Percentiles rank a stretch among this genome's conserved stretches.
phyloP scores from a whole-genome alignment of 495 filamentous ascomycete species.

The Podospora anserina region DNA sequence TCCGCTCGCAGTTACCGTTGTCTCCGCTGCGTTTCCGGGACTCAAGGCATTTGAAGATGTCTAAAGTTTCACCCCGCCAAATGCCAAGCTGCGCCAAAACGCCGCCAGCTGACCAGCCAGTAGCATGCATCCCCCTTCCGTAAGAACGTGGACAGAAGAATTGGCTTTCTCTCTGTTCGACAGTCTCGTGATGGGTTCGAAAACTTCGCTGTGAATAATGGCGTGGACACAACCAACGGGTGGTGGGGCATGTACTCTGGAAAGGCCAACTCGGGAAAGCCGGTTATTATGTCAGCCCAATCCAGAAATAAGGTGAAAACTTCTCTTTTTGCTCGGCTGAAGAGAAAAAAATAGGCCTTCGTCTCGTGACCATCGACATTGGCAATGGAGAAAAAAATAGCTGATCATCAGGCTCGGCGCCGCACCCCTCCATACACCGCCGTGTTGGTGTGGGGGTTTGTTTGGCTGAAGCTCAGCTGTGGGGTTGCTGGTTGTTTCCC shows the following conservation, averaged over 20 bases:
- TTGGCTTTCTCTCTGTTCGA: not conserved
- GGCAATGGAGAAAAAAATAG: not conserved
- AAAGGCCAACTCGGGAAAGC: constrained; percentile 10
- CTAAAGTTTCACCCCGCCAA: not conserved
- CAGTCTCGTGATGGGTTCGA: constrained; percentile 6
- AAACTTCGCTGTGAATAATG: not conserved
- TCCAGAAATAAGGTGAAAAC: constrained; percentile 1
- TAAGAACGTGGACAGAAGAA: not conserved
- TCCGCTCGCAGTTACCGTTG: not conserved
- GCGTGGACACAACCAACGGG: constrained; percentile 1
- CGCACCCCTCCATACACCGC: constrained; percentile 5
- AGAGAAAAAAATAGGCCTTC: not conserved
- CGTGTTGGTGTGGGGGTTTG: not conserved
- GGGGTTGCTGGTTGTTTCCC: not conserved
- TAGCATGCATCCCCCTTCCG: not conserved
- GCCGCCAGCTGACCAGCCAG: constrained; percentile 3
- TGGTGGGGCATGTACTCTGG: not conserved
- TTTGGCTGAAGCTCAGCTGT: not conserved
- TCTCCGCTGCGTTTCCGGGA: not conserved
- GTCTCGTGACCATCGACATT: not conserved
- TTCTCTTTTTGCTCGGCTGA: not conserved
- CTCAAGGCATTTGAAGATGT: not conserved
- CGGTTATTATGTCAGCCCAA: constrained; percentile 10
- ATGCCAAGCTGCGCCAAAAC: constrained; percentile 4
- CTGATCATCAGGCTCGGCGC: not conserved